Conservation (phyloP, 495 filamentous ascomycete genomes). For the Cryomyces minteri region DNA sequence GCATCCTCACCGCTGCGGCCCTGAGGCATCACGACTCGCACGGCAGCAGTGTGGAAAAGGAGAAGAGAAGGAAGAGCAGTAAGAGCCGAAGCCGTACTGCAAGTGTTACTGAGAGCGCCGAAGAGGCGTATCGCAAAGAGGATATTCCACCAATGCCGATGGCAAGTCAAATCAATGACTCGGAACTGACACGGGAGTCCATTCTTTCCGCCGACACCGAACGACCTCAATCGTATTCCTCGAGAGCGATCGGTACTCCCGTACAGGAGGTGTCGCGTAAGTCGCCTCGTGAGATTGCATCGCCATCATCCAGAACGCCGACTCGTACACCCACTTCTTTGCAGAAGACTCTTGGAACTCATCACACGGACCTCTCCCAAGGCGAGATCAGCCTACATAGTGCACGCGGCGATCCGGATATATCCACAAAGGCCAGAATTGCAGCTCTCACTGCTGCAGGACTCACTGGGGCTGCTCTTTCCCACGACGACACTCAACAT, state of each 20-base stretch:
- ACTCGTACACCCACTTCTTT: conserved; percentile 31
- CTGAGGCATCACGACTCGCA: conserved; percentile 46
- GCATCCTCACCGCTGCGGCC: conserved; percentile 42
- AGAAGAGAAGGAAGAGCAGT: conserved; percentile 23
- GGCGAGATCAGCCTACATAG: conserved; percentile 33
- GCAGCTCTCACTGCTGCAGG: conserved; percentile 22
- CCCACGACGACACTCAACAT: background rate
- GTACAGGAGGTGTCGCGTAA: conserved; percentile 37
- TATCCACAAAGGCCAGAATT: conserved; percentile 23
- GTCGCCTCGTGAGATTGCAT: conserved; percentile 29
- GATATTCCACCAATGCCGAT: conserved; percentile 62
- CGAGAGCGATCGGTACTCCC: conserved; percentile 25
- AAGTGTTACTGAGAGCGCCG: conserved; percentile 28
- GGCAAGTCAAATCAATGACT: conserved; percentile 63
- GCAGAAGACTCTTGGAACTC: conserved; percentile 30
- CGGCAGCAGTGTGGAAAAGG: conserved; percentile 32
- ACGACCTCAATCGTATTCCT: conserved; percentile 38
- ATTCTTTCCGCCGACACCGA: conserved; percentile 71
- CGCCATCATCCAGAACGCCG: conserved; percentile 25
- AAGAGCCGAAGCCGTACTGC: conserved; percentile 36
- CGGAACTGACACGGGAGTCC: conserved; percentile 75
- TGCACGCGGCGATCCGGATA: conserved; percentile 28
- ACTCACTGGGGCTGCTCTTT: conserved; percentile 9
- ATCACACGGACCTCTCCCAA: conserved; percentile 40
- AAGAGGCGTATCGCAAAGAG: conserved; percentile 24